These are phyloP conservation scores for Piper betle DNA, from an alignment of 164 flowering plant species.

Conservation along the genomic window DNA sequence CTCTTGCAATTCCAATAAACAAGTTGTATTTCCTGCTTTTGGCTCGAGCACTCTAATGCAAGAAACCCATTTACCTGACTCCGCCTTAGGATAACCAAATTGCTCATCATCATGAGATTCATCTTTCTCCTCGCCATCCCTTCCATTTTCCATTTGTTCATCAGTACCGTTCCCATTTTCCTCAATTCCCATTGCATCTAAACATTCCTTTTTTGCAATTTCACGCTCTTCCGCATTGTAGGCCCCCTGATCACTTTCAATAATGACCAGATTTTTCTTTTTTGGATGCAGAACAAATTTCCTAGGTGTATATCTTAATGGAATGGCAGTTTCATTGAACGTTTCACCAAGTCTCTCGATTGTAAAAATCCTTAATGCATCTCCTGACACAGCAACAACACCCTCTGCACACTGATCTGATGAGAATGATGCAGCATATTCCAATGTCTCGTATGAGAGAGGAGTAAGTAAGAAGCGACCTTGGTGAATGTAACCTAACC, in stretches of 20 bases:
- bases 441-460: slow-evolving; percentile 88
- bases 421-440: slow-evolving; percentile 93
- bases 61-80: slow-evolving; percentile 92
- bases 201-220: slow-evolving; percentile 81
- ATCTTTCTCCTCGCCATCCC: slow-evolving; percentile 68
- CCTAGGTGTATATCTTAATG: slow-evolving; percentile 94
- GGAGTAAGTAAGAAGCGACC: slow-evolving; percentile 94
- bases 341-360: slow-evolving; percentile 93
- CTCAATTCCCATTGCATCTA: slow-evolving; percentile 71
- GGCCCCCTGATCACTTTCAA: slow-evolving; percentile 99
- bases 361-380: slow-evolving; percentile 82
- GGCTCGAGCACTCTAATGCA: slow-evolving; percentile 97
- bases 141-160: slow-evolving; percentile 87
- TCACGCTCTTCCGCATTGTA: slow-evolving; percentile 93
- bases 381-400: slow-evolving; percentile 97
- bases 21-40: slow-evolving; percentile 61
- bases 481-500: slow-evolving; percentile 96
- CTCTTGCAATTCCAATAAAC: slow-evolving; percentile 94
- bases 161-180: slow-evolving; percentile 72
- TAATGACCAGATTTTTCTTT: slow-evolving; percentile 54
- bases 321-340: slow-evolving; percentile 84
- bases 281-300: slow-evolving; percentile 94
- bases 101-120: slow-evolving; percentile 95
- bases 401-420: slow-evolving; percentile 99
- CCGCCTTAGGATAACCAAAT: slow-evolving; percentile 95